Percentiles rank a stretch among this genome's conserved stretches.
Conservation (phyloP, 2,329 filamentous ascomycete species). For the Didymella arachidicola region DNA sequence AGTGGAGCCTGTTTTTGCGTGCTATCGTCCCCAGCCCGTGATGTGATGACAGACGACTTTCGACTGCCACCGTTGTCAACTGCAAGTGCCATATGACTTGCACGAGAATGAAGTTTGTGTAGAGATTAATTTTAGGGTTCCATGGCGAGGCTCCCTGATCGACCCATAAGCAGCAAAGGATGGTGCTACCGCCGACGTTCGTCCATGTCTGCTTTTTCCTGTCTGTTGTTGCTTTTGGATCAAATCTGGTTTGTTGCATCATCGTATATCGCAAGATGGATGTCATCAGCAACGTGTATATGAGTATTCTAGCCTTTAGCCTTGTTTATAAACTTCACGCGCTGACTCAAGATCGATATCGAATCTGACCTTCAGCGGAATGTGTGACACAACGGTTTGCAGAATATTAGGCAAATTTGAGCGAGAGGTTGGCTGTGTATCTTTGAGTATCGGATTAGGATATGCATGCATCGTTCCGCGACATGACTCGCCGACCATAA, state of each 20-base stretch:
- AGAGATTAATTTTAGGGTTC: not conserved
- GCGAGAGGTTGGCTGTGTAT: not conserved
- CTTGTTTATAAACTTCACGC: not conserved
- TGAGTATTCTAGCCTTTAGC: not conserved
- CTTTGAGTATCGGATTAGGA: not conserved
- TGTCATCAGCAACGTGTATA: not conserved
- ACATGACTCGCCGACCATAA: constrained; percentile 5
- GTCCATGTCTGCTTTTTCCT: not conserved
- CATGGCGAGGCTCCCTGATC: not conserved
- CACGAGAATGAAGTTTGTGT: no score
- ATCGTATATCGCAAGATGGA: not conserved
- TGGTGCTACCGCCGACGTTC: not conserved
- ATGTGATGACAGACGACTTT: no score
- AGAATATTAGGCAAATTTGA: not conserved
- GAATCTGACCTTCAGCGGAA: not conserved
- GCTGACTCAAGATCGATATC: not conserved
- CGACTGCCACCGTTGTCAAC: no score
- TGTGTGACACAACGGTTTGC: not conserved
- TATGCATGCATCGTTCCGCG: not conserved
- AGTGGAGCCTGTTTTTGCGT: not conserved
- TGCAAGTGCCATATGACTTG: no score
- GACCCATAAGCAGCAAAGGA: not conserved
- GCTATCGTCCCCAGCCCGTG: no score
- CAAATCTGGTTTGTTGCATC: not conserved
- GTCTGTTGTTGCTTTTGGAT: not conserved